Evolutionary conservation across 768 basidiomycete species (phyloP).

Genomic region (Naematelia aurantialba): DNA sequence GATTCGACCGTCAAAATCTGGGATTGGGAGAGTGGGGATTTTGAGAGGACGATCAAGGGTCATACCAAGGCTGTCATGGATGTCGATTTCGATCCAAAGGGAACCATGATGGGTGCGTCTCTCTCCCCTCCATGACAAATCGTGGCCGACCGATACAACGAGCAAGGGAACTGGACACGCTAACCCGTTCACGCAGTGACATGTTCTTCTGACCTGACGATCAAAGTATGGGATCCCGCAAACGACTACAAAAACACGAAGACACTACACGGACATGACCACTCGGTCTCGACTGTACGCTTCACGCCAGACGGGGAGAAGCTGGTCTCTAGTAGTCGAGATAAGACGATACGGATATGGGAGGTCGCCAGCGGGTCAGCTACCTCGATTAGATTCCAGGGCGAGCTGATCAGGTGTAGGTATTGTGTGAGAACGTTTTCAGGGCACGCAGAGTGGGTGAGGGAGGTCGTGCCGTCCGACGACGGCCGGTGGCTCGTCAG

Average conservation of each 20-base stretch:
- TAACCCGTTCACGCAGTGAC: slow-evolving; percentile 55
- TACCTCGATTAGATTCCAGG: background rate
- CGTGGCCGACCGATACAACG: too few species aligned
- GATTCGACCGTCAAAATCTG: slow-evolving; percentile 88
- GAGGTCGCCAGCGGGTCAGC: slow-evolving; percentile 80
- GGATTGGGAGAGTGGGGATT: slow-evolving; percentile 95
- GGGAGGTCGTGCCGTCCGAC: slow-evolving; percentile 55
- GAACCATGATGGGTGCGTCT: slow-evolving; percentile 67
- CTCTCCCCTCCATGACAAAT: too few species aligned
- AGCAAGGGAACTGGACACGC: too few species aligned
- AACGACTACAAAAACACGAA: slow-evolving; percentile 87
- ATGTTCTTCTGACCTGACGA: slow-evolving; percentile 79
- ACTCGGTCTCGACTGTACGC: slow-evolving; percentile 77
- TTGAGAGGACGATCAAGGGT: slow-evolving; percentile 84
- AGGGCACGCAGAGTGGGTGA: slow-evolving; percentile 83
- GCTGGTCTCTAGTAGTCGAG: slow-evolving; percentile 81
- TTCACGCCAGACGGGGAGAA: slow-evolving; percentile 81
- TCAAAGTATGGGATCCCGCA: slow-evolving; percentile 86
- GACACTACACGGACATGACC: slow-evolving; percentile 85
- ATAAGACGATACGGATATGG: slow-evolving; percentile 79
- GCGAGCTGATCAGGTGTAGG: slow-evolving; percentile 49
- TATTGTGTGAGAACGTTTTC: slow-evolving; percentile 70
- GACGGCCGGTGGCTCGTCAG: slow-evolving; percentile 74
- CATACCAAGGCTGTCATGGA: slow-evolving; percentile 86
- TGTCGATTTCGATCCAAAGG: slow-evolving; percentile 83